phyloP scores from a whole-genome alignment of 1,139 yeast species.

The Geotrichum europaeum region DNA sequence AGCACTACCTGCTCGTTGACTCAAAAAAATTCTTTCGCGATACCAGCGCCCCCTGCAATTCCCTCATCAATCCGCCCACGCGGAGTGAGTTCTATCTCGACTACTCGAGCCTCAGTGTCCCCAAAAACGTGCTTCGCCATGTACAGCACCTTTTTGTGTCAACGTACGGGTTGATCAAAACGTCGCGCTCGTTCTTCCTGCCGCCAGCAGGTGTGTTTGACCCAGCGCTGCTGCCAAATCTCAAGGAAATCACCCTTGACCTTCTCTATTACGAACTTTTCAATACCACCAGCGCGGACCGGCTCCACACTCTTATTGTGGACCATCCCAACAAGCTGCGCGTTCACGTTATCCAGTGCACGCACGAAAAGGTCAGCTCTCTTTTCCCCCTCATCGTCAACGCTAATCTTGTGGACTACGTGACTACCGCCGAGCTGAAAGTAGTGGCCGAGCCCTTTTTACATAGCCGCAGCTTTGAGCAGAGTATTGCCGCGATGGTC shows the following conservation, averaged over 20 bases:
- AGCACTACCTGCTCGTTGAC: background rate
- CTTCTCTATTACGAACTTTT: background rate
- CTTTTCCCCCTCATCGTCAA: background rate
- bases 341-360: background rate
- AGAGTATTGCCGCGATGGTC: background rate
- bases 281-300: background rate
- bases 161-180: background rate
- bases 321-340: background rate
- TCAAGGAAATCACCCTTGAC: background rate
- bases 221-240: background rate
- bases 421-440: background rate
- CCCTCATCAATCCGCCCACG: background rate
- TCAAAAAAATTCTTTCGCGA: background rate
- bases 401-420: background rate
- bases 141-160: slow-evolving; percentile 1
- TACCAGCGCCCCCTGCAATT: background rate
- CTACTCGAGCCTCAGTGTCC: background rate
- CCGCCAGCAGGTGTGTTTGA: slow-evolving; percentile 1
- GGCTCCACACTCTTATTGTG: background rate
- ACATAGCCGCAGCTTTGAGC: background rate
- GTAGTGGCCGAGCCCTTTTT: background rate
- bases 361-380: background rate
- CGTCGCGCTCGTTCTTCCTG: background rate
- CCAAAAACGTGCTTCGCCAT: background rate
- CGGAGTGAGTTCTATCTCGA: background rate